Percentiles rank a stretch among this genome's conserved stretches.
phyloP scores from a whole-genome alignment of 1,139 yeast species.

The Kluyveromyces sp. region DNA sequence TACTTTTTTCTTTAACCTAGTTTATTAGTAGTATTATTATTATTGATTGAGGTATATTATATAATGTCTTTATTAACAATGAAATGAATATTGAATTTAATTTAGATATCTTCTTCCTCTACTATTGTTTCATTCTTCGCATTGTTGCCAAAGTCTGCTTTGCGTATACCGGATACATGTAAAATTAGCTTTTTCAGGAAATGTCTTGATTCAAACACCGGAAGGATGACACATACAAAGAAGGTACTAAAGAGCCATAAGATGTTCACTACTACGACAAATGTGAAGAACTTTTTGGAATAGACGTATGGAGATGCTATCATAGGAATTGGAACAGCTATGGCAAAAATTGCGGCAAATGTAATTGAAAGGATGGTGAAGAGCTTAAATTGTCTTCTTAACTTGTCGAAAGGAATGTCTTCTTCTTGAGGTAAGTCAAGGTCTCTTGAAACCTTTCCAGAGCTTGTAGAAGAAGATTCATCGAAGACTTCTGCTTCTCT shows the following conservation, averaged over 20 bases:
- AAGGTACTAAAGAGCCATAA: constrained; percentile 26
- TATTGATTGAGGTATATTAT: neutral
- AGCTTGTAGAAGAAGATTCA: neutral
- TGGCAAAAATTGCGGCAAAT: constrained; percentile 10
- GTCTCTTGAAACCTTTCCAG: neutral
- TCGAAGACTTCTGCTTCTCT: neutral
- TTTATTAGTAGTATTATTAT: neutral
- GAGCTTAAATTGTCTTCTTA: constrained; percentile 13
- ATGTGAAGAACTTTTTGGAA: constrained; percentile 22
- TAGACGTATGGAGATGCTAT: constrained; percentile 24
- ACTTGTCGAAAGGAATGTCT: constrained; percentile 9
- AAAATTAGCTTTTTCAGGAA: constrained; percentile 3
- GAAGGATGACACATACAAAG: constrained; percentile 19
- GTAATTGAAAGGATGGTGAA: constrained; percentile 7
- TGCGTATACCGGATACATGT: neutral
- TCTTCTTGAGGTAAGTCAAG: constrained; percentile 10
- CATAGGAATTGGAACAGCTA: constrained; percentile 24
- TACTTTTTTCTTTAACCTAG: neutral
- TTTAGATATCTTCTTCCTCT: neutral
- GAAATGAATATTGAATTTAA: neutral
- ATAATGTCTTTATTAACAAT: neutral
- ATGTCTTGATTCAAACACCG: constrained; percentile 17
- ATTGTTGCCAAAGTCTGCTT: neutral
- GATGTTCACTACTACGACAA: constrained; percentile 23
- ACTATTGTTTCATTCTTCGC: neutral